These are phyloP conservation scores for Platanthera guangdongensis DNA, from an alignment of 106 monocot species.

Conservation along the genomic window DNA sequence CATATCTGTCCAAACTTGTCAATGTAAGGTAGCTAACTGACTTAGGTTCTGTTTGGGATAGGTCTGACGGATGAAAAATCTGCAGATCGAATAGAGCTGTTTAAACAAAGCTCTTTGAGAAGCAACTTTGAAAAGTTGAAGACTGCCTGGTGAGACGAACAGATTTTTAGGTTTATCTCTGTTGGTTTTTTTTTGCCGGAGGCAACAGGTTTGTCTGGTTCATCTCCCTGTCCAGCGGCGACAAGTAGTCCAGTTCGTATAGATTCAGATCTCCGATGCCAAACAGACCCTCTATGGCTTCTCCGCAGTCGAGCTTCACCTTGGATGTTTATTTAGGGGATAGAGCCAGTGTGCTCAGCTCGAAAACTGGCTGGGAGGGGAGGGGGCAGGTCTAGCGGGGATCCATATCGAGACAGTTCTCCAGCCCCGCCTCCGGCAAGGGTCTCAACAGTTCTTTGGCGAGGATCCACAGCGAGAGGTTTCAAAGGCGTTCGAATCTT, in stretches of 20 bases:
- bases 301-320: conserved; percentile 86
- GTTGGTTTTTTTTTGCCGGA: too few species aligned
- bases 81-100: too few species aligned
- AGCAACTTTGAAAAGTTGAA: too few species aligned
- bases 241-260: conserved; percentile 88
- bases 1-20: too few species aligned
- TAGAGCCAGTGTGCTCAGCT: conserved; percentile 31
- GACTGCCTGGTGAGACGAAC: too few species aligned
- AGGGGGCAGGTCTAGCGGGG: conserved; percentile 49
- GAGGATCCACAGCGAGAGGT: conserved; percentile 70
- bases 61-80: too few species aligned
- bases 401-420: conserved; percentile 57
- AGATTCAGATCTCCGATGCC: conserved; percentile 53
- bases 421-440: conserved; percentile 37
- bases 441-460: conserved; percentile 65
- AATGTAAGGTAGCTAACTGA: too few species aligned
- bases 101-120: too few species aligned
- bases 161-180: too few species aligned
- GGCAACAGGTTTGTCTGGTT: conserved; percentile 79
- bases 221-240: conserved; percentile 89
- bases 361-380: conserved; percentile 37
- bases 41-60: too few species aligned
- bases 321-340: conserved; percentile 47
- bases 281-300: conserved; percentile 83
- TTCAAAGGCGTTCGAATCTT: conserved; percentile 42